These are phyloP conservation scores for Rhynchosporium agropyri DNA, from an alignment of 2,329 filamentous ascomycete genomes.

Conservation along the genomic window DNA sequence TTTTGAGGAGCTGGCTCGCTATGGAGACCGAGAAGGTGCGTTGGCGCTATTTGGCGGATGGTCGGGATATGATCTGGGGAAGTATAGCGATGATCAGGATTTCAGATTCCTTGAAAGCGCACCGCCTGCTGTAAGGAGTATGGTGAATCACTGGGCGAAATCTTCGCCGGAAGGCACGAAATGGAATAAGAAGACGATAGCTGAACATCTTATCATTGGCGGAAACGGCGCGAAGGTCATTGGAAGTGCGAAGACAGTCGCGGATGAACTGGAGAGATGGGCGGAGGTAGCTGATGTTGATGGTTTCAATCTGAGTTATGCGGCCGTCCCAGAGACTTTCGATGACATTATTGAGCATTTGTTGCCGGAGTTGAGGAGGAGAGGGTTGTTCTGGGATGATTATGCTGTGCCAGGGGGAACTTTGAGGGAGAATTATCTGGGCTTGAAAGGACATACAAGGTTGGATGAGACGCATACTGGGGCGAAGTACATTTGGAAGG, in stretches of 20 bases:
- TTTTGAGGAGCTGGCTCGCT: slow-evolving; percentile 60
- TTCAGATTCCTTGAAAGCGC: slow-evolving; percentile 54
- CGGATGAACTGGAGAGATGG: slow-evolving; percentile 37
- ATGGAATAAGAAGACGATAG: slow-evolving; percentile 42
- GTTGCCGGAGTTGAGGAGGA: slow-evolving; percentile 61
- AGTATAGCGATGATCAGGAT: slow-evolving; percentile 66
- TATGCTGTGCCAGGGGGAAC: slow-evolving; percentile 59
- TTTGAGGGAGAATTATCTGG: slow-evolving; percentile 63
- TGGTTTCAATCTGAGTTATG: slow-evolving; percentile 38
- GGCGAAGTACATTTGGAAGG: slow-evolving; percentile 48
- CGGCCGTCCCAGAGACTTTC: slow-evolving; percentile 64
- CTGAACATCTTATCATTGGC: slow-evolving; percentile 36
- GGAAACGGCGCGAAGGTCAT: slow-evolving; percentile 37
- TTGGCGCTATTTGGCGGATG: slow-evolving; percentile 73
- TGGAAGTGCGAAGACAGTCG: slow-evolving; percentile 33
- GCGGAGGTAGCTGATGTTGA: slow-evolving; percentile 36
- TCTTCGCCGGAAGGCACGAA: slow-evolving; percentile 40
- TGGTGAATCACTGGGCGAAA: slow-evolving; percentile 50
- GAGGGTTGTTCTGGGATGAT: slow-evolving; percentile 57
- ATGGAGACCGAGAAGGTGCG: slow-evolving; percentile 67
- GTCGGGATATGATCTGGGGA: slow-evolving; percentile 67
- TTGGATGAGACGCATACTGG: slow-evolving; percentile 54
- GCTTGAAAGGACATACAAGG: slow-evolving; percentile 51
- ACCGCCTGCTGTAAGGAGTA: slow-evolving; percentile 53
- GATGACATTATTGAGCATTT: slow-evolving; percentile 68